These are phyloP conservation scores for Erysimum cheiranthoides DNA, from an alignment of 345 rosid species.

Conservation along the genomic window DNA sequence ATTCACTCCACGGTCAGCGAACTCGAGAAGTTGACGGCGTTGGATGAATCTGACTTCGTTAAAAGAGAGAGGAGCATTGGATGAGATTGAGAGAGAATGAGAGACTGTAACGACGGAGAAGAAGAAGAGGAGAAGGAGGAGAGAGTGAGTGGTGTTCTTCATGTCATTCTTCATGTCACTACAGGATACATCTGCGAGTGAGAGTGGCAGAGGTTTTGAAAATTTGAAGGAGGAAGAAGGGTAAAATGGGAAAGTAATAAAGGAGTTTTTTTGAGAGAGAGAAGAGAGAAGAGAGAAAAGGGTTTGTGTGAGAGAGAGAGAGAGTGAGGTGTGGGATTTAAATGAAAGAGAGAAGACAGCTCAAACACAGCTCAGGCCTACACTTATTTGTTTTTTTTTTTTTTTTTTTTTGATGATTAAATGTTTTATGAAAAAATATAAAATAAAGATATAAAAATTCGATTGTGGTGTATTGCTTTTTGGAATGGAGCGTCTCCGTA, in stretches of 20 bases:
- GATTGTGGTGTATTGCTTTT: slow-evolving; percentile 22
- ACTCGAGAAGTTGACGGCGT: slow-evolving; percentile 88
- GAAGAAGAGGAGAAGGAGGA: slow-evolving; percentile 38
- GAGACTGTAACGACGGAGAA: slow-evolving; percentile 27
- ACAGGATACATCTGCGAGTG: slow-evolving; percentile 62
- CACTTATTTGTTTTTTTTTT: slow-evolving; percentile 17
- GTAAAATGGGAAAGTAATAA: slow-evolving; percentile 17
- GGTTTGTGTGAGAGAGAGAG: slow-evolving; percentile 25
- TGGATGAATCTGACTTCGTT: slow-evolving; percentile 66
- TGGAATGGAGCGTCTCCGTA: slow-evolving; percentile 35
- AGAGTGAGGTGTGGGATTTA: slow-evolving; percentile 33
- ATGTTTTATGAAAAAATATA: background rate
- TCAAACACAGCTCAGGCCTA: slow-evolving; percentile 83
- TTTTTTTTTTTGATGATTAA: background rate
- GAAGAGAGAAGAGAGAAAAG: background rate
- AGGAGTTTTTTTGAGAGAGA: background rate
- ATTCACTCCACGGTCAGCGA: slow-evolving; percentile 81
- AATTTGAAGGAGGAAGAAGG: slow-evolving; percentile 28
- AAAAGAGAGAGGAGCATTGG: slow-evolving; percentile 62
- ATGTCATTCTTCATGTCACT: slow-evolving; percentile 71
- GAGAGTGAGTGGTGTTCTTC: slow-evolving; percentile 46
- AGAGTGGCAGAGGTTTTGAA: slow-evolving; percentile 35
- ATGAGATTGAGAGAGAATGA: slow-evolving; percentile 44
- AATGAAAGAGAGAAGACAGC: slow-evolving; percentile 66
- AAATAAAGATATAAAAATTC: background rate